Conservation (phyloP, 2,329 filamentous ascomycete genomes). For the Sclerotiophoma versabilis region DNA sequence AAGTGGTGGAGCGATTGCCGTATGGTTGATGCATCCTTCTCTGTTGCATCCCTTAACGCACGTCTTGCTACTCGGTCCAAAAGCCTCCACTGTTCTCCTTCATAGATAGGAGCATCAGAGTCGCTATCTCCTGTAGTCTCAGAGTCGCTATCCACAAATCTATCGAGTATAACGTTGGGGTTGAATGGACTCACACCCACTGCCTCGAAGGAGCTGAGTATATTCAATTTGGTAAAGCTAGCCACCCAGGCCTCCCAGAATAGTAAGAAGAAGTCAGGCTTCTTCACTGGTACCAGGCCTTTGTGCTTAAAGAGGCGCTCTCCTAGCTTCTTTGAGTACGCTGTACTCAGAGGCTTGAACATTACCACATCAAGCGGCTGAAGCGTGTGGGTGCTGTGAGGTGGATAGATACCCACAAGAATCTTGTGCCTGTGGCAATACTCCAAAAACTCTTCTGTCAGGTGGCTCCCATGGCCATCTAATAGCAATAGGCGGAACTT, state of each 20-base stretch:
- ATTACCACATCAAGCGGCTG: slow-evolving; percentile 5
- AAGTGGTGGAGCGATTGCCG: neutral
- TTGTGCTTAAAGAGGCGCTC: neutral
- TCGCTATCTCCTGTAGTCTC: neutral
- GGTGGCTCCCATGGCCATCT: slow-evolving; percentile 46
- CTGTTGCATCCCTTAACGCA: neutral
- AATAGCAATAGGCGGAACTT: slow-evolving; percentile 46
- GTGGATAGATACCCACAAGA: neutral
- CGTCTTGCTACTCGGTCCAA: neutral
- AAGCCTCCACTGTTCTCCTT: neutral
- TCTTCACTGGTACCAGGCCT: neutral
- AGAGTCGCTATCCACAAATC: neutral
- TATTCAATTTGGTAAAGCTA: no score
- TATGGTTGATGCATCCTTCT: neutral
- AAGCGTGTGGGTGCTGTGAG: neutral
- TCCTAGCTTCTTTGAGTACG: neutral
- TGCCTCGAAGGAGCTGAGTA: neutral
- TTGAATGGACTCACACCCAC: neutral
- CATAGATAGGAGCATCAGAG: neutral
- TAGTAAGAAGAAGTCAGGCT: neutral
- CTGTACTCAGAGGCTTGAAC: neutral
- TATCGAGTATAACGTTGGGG: neutral
- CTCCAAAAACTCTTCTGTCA: slow-evolving; percentile 43
- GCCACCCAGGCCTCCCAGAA: no score
- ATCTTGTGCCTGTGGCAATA: slow-evolving; percentile 19